Evolutionary conservation across 2,329 filamentous ascomycete species (phyloP).

Genomic region (Alternaria dauci): DNA sequence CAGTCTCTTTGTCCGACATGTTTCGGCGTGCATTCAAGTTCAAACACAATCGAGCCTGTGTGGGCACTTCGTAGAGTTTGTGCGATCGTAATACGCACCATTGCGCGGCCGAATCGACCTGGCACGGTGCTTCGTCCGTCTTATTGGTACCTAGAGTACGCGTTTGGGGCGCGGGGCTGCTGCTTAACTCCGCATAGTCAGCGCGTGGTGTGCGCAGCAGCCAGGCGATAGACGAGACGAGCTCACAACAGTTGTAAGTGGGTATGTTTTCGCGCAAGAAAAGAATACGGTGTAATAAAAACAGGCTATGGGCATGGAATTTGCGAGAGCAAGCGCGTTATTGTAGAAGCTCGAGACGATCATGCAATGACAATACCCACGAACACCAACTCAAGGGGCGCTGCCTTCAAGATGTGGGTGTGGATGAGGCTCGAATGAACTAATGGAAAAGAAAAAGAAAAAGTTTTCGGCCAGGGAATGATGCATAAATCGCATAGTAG

Average conservation of each 20-base stretch:
- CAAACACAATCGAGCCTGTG: background rate
- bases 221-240: background rate
- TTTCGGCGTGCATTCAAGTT: background rate
- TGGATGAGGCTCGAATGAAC: background rate
- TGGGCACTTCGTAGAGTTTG: background rate
- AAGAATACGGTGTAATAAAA: background rate
- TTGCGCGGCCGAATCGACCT: conserved; percentile 6
- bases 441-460: background rate
- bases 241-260: background rate
- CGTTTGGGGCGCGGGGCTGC: background rate
- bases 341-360: background rate
- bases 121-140: background rate
- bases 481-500: background rate
- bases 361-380: background rate
- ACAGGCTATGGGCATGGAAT: background rate
- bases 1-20: conserved; percentile 25
- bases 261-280: background rate
- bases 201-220: background rate
- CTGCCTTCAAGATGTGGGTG: too few species aligned
- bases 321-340: background rate
- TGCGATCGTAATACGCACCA: conserved; percentile 3
- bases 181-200: background rate
- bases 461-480: background rate
- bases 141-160: background rate
- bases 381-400: background rate